These are phyloP conservation scores for Colletotrichum sojae DNA, from an alignment of 2,329 filamentous ascomycete genomes.

Conservation along the genomic window DNA sequence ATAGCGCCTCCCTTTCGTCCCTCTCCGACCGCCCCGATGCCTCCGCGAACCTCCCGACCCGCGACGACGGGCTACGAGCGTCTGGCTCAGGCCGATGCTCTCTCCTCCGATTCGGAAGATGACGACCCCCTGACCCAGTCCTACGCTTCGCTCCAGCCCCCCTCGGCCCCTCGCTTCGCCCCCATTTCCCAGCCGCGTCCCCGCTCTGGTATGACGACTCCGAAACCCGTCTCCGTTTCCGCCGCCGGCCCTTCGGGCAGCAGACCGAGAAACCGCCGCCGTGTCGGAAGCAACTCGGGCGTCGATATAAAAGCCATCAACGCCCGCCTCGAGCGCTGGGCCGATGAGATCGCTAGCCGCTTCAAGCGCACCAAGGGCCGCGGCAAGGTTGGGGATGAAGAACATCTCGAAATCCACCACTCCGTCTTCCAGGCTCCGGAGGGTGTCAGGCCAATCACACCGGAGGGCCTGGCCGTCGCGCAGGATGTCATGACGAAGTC, in stretches of 20 bases:
- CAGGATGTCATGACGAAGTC: constrained; percentile 79
- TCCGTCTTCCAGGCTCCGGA: constrained; percentile 96
- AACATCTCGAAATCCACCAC: constrained; percentile 94
- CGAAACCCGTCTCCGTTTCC: constrained; percentile 58
- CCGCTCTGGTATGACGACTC: constrained; percentile 72
- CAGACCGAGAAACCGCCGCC: constrained; percentile 59
- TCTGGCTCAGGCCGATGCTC: constrained; percentile 84
- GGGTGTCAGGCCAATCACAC: constrained; percentile 83
- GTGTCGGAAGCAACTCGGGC: constrained; percentile 80
- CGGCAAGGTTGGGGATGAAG: constrained; percentile 82
- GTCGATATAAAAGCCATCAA: constrained; percentile 99
- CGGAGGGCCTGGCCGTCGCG: constrained; percentile 77
- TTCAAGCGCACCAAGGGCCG: constrained; percentile 90
- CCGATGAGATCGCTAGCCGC: constrained; percentile 96
- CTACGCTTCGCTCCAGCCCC: constrained; percentile 70
- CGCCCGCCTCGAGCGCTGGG: constrained; percentile 93
- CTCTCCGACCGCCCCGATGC: constrained; percentile 62
- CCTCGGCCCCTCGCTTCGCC: constrained; percentile 74
- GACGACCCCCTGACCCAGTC: constrained; percentile 70
- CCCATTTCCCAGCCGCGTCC: constrained; percentile 73
- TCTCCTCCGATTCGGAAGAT: constrained; percentile 79
- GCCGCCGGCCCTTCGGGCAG: constrained; percentile 46
- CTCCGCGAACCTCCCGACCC: constrained; percentile 70
- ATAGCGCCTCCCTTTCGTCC: constrained; percentile 18
- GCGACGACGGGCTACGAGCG: constrained; percentile 88